Conservation (phyloP, 352 stramenopile genomes). For the Globisporangium polare region DNA sequence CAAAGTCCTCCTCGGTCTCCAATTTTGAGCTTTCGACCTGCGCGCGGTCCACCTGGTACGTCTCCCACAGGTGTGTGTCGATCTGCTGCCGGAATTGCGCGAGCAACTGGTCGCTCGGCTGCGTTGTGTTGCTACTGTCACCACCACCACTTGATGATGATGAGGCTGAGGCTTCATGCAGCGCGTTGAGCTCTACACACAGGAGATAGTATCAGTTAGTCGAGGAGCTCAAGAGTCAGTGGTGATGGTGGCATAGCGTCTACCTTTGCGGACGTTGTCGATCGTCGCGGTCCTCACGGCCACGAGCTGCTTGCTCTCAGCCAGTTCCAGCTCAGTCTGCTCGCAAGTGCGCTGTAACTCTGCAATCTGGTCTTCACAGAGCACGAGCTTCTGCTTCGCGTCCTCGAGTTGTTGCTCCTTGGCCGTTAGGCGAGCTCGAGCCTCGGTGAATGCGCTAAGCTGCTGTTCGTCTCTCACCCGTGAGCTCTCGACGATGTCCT, state of each 20-base stretch:
- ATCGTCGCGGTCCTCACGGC: constrained; percentile 38
- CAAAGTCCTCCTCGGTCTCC: constrained; percentile 29
- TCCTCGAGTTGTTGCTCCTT: background rate
- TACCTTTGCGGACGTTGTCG: constrained; percentile 52
- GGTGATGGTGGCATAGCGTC: background rate
- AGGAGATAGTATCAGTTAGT: background rate
- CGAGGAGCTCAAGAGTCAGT: background rate
- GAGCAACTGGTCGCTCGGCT: constrained; percentile 30
- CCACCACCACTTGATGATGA: background rate
- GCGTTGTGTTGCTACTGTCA: background rate
- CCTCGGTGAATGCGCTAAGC: background rate
- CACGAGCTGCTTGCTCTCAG: constrained; percentile 30
- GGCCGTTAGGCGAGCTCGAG: background rate
- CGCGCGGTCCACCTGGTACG: constrained; percentile 28
- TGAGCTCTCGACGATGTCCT: constrained; percentile 10
- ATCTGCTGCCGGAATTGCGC: constrained; percentile 42
- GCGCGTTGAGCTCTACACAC: constrained; percentile 25
- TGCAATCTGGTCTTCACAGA: background rate
- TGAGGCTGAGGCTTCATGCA: constrained; percentile 19
- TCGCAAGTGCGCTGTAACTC: constrained; percentile 13
- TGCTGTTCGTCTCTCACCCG: constrained; percentile 6
- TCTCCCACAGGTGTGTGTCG: constrained; percentile 40
- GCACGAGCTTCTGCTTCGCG: background rate
- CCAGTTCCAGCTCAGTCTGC: constrained; percentile 16
- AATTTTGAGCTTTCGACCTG: constrained; percentile 23